Evolutionary conservation across 2,329 filamentous ascomycete genomes (phyloP).

Genomic region (Chaetomium sp.): DNA sequence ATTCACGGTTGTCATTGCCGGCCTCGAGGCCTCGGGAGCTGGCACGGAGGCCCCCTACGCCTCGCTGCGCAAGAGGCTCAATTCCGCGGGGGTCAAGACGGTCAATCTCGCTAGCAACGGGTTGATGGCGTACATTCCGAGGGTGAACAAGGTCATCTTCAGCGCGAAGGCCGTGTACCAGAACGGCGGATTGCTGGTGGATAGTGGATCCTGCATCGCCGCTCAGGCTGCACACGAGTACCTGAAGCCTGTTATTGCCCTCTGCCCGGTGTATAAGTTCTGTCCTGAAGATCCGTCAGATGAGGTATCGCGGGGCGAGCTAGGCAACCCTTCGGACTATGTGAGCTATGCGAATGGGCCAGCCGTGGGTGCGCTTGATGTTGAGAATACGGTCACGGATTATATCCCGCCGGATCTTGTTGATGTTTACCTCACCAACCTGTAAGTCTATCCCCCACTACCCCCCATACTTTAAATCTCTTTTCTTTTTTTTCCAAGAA

Average conservation of each 20-base stretch:
- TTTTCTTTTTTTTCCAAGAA: not conserved
- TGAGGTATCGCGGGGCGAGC: slow-evolving; percentile 75
- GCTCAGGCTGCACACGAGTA: slow-evolving; percentile 79
- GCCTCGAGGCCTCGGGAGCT: slow-evolving; percentile 45
- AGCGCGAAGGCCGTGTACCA: slow-evolving; percentile 81
- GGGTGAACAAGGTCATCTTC: slow-evolving; percentile 91
- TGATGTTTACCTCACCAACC: slow-evolving; percentile 27
- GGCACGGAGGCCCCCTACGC: slow-evolving; percentile 38
- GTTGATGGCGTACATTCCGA: slow-evolving; percentile 88
- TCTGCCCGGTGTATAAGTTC: slow-evolving; percentile 89
- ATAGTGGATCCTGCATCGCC: slow-evolving; percentile 76
- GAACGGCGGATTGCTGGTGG: slow-evolving; percentile 79
- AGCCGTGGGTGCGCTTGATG: slow-evolving; percentile 64
- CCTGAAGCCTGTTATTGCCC: slow-evolving; percentile 76
- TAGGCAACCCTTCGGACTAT: slow-evolving; percentile 72
- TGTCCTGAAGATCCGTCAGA: slow-evolving; percentile 85
- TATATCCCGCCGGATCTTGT: slow-evolving; percentile 25
- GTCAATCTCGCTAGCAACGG: slow-evolving; percentile 80
- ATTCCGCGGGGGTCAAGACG: slow-evolving; percentile 69
- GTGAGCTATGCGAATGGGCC: slow-evolving; percentile 73
- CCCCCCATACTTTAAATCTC: not conserved
- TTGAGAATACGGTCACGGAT: slow-evolving; percentile 23
- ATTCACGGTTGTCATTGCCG: slow-evolving; percentile 83
- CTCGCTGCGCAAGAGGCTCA: slow-evolving; percentile 69
- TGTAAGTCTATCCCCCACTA: slow-evolving; percentile 32